phyloP scores from a whole-genome alignment of 805 yeast species.

The Candida suzukii region DNA sequence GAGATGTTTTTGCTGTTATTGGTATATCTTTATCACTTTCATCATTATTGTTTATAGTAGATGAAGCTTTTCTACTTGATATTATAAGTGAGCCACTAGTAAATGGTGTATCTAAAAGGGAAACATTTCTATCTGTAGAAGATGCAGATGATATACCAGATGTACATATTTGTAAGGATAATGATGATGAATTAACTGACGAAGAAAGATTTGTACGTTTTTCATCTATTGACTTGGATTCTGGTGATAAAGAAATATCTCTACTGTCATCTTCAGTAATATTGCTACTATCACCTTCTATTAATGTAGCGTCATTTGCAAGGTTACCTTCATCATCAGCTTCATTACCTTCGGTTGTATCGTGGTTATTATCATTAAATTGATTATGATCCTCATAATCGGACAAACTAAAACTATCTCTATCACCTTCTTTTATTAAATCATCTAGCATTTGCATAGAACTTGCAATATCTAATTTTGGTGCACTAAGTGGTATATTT shows the following conservation, averaged over 20 bases:
- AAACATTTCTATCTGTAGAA: neutral
- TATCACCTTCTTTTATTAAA: conserved; percentile 2
- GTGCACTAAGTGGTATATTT: conserved; percentile 32
- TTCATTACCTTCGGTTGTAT: neutral
- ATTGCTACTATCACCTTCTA: neutral
- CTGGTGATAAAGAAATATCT: neutral
- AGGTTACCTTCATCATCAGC: neutral
- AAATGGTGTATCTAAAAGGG: neutral
- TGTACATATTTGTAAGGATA: neutral
- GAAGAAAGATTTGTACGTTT: neutral
- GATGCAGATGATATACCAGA: neutral
- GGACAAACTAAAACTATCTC: neutral
- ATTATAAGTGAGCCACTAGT: neutral
- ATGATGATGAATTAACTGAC: neutral
- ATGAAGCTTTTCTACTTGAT: neutral
- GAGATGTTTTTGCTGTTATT: neutral
- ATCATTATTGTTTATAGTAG: neutral
- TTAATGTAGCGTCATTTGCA: neutral
- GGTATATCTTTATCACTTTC: too few species aligned
- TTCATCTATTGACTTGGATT: neutral
- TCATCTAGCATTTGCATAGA: conserved; percentile 6
- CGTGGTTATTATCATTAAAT: too few species aligned
- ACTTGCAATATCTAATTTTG: conserved; percentile 32
- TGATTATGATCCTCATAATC: neutral
- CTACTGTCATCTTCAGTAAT: neutral